These are phyloP conservation scores for Cardiospermum halicacabum DNA, from an alignment of 345 rosid species.

Conservation along the genomic window DNA sequence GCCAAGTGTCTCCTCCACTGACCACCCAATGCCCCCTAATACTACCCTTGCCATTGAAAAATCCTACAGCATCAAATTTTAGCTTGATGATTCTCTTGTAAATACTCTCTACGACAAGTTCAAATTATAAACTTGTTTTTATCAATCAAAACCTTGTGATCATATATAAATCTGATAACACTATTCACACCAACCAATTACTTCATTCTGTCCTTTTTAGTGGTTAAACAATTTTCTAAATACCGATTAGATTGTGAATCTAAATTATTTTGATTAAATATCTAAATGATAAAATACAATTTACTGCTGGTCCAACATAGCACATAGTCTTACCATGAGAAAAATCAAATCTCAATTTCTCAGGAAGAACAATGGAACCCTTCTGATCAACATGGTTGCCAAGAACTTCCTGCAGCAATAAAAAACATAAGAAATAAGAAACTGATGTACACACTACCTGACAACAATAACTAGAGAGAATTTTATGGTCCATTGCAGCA, in stretches of 20 bases:
- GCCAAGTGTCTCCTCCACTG: background rate
- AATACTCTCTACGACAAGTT: background rate
- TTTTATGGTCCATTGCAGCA: background rate
- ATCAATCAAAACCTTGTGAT: background rate
- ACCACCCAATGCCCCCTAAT: background rate
- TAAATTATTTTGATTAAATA: background rate
- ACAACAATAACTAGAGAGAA: background rate
- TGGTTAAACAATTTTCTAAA: background rate
- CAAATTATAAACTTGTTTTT: background rate
- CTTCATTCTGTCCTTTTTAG: background rate
- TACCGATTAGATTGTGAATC: background rate
- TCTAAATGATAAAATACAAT: background rate
- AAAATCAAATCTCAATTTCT: slow-evolving; percentile 93
- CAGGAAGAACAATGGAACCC: slow-evolving; percentile 97
- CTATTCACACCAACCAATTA: background rate
- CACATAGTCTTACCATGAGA: slow-evolving; percentile 66
- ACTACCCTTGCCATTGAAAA: background rate
- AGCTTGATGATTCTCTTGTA: background rate
- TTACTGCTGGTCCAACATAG: slow-evolving; percentile 4
- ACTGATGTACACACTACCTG: background rate
- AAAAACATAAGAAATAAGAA: slow-evolving; percentile 4
- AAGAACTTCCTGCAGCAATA: slow-evolving; percentile 69
- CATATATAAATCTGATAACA: background rate
- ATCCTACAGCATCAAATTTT: background rate
- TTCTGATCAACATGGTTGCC: slow-evolving; percentile 97